phyloP scores from a whole-genome alignment of 257 asterid genomes.

The Solanum tarapatanum region DNA sequence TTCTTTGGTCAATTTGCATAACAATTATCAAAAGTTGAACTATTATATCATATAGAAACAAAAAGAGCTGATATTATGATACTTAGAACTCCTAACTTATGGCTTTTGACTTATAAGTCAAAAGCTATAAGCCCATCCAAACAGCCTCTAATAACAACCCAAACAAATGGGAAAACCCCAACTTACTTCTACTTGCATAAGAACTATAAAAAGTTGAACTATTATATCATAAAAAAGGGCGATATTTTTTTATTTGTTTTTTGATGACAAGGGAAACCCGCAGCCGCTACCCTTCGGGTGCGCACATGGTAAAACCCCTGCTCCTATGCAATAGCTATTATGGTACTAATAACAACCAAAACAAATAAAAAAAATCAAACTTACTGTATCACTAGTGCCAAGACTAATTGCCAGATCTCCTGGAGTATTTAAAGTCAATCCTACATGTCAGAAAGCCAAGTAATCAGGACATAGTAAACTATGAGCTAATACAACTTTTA shows the following conservation, averaged over 20 bases:
- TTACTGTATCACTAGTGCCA: slow-evolving; percentile 97
- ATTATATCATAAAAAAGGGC: background rate
- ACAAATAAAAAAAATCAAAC: background rate
- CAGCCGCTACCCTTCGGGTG: too few relatives aligned
- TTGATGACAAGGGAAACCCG: too few relatives aligned
- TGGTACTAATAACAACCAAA: background rate
- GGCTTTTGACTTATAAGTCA: background rate
- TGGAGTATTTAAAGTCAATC: slow-evolving; percentile 76
- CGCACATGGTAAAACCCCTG: too few relatives aligned
- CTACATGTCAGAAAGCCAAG: slow-evolving; percentile 12
- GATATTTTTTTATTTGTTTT: too few relatives aligned
- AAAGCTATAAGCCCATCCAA: background rate
- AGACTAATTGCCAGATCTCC: slow-evolving; percentile 92
- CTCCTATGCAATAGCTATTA: too few relatives aligned
- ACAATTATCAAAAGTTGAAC: background rate
- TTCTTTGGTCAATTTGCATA: background rate
- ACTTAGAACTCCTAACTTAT: background rate
- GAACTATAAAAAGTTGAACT: background rate
- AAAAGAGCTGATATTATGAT: background rate
- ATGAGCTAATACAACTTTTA: background rate
- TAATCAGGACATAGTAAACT: background rate
- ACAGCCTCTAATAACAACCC: background rate
- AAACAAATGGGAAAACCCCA: background rate
- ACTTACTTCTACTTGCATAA: slow-evolving; percentile 23
- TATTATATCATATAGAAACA: background rate